phyloP scores from a whole-genome alignment of 345 rosid species.

The Dovyalis caffra region DNA sequence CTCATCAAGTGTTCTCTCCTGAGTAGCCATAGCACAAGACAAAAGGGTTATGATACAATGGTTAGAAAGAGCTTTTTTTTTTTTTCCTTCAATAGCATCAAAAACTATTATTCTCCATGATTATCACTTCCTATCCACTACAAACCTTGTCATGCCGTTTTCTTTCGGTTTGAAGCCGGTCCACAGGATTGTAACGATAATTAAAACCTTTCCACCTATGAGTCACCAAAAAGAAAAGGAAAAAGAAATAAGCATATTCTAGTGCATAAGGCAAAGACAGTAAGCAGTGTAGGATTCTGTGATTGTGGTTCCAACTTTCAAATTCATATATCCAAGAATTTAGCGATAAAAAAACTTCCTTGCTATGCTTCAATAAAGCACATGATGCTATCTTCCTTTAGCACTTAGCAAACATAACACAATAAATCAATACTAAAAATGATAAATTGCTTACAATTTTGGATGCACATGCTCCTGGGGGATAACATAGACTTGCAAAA shows the following conservation, averaged over 20 bases:
- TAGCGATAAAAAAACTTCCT: not conserved
- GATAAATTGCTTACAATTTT: slow-evolving; percentile 52
- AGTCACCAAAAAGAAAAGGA: not conserved
- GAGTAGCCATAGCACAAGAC: not conserved
- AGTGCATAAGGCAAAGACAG: not conserved
- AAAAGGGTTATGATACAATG: not conserved
- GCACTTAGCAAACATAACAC: not conserved
- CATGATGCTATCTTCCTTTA: not conserved
- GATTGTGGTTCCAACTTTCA: not conserved
- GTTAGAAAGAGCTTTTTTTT: not conserved
- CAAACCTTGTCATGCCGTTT: slow-evolving; percentile 66
- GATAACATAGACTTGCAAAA: slow-evolving; percentile 71
- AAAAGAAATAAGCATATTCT: not conserved
- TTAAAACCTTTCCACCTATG: slow-evolving; percentile 83
- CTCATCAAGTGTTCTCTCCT: slow-evolving; percentile 90
- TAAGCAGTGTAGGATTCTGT: not conserved
- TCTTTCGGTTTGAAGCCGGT: slow-evolving; percentile 58
- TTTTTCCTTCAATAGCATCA: not conserved
- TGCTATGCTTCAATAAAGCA: too few species aligned
- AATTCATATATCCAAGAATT: not conserved
- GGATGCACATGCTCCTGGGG: slow-evolving; percentile 75
- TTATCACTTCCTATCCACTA: not conserved
- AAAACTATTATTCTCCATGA: not conserved
- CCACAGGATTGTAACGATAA: slow-evolving; percentile 53
- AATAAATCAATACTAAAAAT: too few species aligned